phyloP scores from a whole-genome alignment of 2,329 filamentous ascomycete genomes.

The Phialophora verrucosa region DNA sequence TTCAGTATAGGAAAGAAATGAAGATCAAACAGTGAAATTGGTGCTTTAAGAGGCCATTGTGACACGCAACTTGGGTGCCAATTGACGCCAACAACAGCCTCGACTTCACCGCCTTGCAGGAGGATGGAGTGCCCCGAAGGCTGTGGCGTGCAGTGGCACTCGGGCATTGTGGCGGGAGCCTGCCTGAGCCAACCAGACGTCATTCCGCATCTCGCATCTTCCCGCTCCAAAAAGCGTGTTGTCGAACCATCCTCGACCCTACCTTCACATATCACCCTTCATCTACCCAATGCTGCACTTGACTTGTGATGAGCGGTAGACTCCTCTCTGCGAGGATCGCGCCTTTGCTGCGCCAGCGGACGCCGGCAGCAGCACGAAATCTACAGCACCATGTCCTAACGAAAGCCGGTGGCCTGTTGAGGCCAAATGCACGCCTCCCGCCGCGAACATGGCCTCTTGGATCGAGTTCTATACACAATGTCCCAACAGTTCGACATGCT shows the following conservation, averaged over 20 bases:
- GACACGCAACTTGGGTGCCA: constrained; percentile 12
- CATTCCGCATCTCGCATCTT: constrained; percentile 27
- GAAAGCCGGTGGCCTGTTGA: constrained; percentile 71
- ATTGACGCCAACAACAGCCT: constrained; percentile 13
- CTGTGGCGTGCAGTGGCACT: not conserved
- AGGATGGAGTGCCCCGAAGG: not conserved
- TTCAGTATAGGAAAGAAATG: constrained; percentile 5
- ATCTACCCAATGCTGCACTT: constrained; percentile 28
- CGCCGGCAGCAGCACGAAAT: constrained; percentile 59
- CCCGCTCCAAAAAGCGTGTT: constrained; percentile 13
- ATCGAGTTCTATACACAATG: constrained; percentile 80
- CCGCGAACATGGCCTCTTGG: constrained; percentile 75
- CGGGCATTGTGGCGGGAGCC: not conserved
- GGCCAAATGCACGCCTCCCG: constrained; percentile 67
- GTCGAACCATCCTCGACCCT: constrained; percentile 3
- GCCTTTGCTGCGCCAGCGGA: constrained; percentile 65
- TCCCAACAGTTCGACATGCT: constrained; percentile 66
- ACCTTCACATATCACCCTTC: constrained; percentile 5
- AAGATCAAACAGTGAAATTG: constrained; percentile 13
- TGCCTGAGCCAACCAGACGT: constrained; percentile 22
- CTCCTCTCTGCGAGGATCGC: constrained; percentile 75
- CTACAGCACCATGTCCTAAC: constrained; percentile 63
- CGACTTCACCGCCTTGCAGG: constrained; percentile 17
- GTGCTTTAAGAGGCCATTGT: constrained; percentile 18
- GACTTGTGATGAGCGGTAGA: constrained; percentile 68